phyloP scores from a whole-genome alignment of 441 rosid genomes.

The Gossypium davidsonii region DNA sequence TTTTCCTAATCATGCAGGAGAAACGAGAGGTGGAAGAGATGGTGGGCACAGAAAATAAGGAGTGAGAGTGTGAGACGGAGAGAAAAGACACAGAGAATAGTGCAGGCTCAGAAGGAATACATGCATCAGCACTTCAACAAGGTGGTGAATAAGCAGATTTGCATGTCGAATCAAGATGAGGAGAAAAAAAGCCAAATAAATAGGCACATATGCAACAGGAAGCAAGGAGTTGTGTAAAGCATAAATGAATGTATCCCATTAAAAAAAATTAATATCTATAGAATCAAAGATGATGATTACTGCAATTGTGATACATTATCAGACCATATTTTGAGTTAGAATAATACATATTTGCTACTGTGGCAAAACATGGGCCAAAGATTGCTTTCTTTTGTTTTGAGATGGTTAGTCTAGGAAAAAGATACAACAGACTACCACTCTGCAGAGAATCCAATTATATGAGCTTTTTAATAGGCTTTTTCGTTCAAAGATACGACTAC shows the following conservation, averaged over 20 bases:
- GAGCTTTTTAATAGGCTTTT: conserved; percentile 1
- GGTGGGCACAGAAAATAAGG: background rate
- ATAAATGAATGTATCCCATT: background rate
- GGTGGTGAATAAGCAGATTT: background rate
- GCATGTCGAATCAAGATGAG: background rate
- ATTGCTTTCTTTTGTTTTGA: background rate
- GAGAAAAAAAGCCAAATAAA: background rate
- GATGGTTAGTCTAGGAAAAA: background rate
- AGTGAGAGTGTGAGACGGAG: background rate
- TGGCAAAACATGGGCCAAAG: background rate
- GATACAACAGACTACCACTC: background rate
- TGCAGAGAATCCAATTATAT: conserved; percentile 6
- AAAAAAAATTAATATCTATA: background rate
- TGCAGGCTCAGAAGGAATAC: background rate
- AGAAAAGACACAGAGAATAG: background rate
- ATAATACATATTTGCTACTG: background rate
- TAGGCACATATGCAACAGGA: background rate
- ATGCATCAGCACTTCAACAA: background rate
- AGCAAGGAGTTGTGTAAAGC: background rate
- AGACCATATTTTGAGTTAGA: background rate
- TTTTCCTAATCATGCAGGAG: background rate
- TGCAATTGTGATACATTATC: background rate
- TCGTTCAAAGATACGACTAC: background rate
- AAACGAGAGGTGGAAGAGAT: background rate
- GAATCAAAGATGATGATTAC: background rate